A percentile compares a stretch with the other conserved stretches of the same genome.
These are phyloP conservation scores for Fusarium papillatum DNA, from an alignment of 2,329 filamentous ascomycete genomes.

Conservation along the genomic window DNA sequence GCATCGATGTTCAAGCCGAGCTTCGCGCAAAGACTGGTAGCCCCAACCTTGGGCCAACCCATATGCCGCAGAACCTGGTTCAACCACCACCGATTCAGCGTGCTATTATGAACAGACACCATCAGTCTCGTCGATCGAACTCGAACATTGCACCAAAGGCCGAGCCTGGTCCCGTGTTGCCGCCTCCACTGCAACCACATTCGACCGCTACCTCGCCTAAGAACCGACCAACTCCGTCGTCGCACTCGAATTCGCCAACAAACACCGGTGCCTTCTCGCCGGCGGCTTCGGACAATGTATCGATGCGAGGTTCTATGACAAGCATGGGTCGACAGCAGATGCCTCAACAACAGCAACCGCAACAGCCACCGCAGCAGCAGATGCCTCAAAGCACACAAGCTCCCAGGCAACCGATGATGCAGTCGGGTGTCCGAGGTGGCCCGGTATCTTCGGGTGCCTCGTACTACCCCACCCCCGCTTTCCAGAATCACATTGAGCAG, in stretches of 20 bases:
- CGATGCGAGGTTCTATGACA: conserved; percentile 56
- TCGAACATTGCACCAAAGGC: conserved; percentile 83
- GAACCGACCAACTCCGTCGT: conserved; percentile 85
- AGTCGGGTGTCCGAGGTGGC: conserved; percentile 50
- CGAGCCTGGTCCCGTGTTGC: conserved; percentile 66
- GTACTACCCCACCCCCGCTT: conserved; percentile 86
- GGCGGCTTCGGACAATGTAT: conserved; percentile 61
- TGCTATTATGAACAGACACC: conserved; percentile 85
- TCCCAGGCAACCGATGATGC: conserved; percentile 52
- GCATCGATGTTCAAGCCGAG: conserved; percentile 97
- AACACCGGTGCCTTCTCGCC: conserved; percentile 61
- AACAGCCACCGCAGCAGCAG: conserved; percentile 31
- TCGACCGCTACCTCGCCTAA: conserved; percentile 76
- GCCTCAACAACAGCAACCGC: conserved; percentile 46
- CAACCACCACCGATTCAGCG: conserved; percentile 84
- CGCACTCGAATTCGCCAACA: conserved; percentile 74
- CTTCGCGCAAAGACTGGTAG: conserved; percentile 93
- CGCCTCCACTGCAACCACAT: conserved; percentile 60
- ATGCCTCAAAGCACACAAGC: conserved; percentile 42
- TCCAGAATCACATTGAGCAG: conserved; percentile 95
- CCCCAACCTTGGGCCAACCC: conserved; percentile 80
- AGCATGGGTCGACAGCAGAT: conserved; percentile 50
- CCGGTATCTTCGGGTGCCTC: conserved; percentile 58
- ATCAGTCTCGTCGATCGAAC: conserved; percentile 79
- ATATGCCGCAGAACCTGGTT: conserved; percentile 76